Evolutionary conservation across 148 eudicot species (phyloP), one percentile per base, ranked within the genome.

Genomic region (Rhododendron kiyosumense): DNA sequence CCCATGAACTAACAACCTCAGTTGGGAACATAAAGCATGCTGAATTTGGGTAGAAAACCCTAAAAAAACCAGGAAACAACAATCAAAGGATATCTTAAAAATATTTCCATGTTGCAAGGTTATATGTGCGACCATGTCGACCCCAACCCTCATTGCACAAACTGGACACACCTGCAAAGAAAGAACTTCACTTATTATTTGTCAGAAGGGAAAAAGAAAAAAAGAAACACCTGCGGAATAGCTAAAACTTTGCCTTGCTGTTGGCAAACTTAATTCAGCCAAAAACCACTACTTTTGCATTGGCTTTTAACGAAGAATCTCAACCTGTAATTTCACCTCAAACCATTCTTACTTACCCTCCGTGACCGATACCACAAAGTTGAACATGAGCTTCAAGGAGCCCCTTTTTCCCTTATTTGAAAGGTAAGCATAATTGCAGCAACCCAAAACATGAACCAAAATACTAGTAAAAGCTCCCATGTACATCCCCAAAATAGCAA

Each of bases 101-200:
- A 97, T 90, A 85, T 91, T 95, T 86, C 96, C 96, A 85, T 95
- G 98, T 83, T 97, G 98, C 91, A 97, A 86, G 46, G 98, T 95
- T 91, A 97, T 93, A 84, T 97, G 99, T 17, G 98, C 98, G 79
- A 97, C 98, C 98, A 97, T 97, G 91, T 95, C 98, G n/a, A 92
- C 90, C 85, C 95, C 98, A 87, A 95, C 95, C 91, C 95, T 91
- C 91, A 89, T 87, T 28, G 94, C 92, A 91, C 99, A 97, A 90
- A 97, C 93, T 77, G 99, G 98, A 91, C 99, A 97, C 49, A 94
- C 96, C 99, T 97, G 95, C 90, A 92, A 89, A 81, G 61, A 83
- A 84, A 34, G 49, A 85, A 24, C 36, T 69, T 5, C 8, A 3
- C 30, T 71, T 52, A 88, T 41, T 76, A 36, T 49, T 78, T 73